Conservation (phyloP, 257 asterid species). For the Prunella vulgaris region DNA sequence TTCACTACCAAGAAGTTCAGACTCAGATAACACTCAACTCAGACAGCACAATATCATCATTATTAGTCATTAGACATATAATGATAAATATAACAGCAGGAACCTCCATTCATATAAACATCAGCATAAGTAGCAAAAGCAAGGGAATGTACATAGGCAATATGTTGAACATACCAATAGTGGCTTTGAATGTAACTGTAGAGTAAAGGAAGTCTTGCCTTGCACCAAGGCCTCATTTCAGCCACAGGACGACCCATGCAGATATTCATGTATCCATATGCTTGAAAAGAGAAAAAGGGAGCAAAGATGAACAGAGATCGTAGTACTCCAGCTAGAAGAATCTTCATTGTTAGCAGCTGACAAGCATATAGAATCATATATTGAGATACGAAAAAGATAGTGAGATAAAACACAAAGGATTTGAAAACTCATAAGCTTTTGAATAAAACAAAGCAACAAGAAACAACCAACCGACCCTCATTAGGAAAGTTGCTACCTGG, state of each 20-base stretch:
- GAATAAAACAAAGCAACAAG: neutral
- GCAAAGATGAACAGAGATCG: conserved; percentile 50
- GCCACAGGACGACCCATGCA: conserved; percentile 49
- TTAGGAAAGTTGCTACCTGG: neutral
- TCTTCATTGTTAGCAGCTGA: conserved; percentile 51
- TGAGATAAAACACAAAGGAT: neutral
- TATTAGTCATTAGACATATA: conserved; percentile 5
- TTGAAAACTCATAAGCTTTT: neutral
- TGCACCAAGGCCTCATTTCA: conserved; percentile 92
- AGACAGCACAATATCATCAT: neutral
- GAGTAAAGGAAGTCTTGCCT: conserved; percentile 80
- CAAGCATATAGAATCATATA: conserved; percentile 20
- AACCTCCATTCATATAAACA: neutral
- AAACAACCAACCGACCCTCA: neutral
- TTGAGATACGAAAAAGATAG: neutral
- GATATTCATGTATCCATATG: conserved; percentile 69
- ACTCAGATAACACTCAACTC: neutral
- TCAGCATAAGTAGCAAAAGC: conserved; percentile 14
- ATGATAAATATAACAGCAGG: neutral
- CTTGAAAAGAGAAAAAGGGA: conserved; percentile 79
- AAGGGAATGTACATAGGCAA: conserved; percentile 11
- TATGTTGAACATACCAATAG: conserved; percentile 67
- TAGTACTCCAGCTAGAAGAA: conserved; percentile 57
- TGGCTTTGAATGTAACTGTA: conserved; percentile 90
- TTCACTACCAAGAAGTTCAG: neutral